Conservation (phyloP, 805 yeast genomes). For the Starmerella riodocensis region DNA sequence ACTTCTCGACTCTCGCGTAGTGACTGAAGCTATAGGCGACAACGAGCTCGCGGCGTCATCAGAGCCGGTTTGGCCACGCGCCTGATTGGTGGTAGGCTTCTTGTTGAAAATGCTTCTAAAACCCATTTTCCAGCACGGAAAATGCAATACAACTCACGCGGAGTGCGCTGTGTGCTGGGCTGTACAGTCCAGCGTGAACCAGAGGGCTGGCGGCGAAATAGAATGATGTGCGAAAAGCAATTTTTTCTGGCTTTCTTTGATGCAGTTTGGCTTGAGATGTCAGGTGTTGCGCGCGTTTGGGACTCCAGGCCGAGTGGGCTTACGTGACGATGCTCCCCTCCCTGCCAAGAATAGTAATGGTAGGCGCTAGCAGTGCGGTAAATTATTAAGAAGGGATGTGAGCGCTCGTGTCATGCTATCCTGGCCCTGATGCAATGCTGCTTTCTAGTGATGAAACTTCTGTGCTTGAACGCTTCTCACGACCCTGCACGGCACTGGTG, state of each 20-base stretch:
- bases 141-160: conserved; percentile 12
- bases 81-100: conserved; percentile 2
- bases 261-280: too few relatives aligned
- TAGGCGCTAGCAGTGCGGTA: too few relatives aligned
- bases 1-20: too few relatives aligned
- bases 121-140: conserved; percentile 10
- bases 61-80: not conserved
- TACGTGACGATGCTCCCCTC: conserved; percentile 1
- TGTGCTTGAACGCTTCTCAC: too few relatives aligned
- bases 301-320: not conserved
- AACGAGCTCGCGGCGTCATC: too few relatives aligned
- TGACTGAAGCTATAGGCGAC: too few relatives aligned
- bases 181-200: conserved; percentile 3
- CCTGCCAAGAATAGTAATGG: too few relatives aligned
- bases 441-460: too few relatives aligned
- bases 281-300: conserved; percentile 13
- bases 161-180: conserved; percentile 6
- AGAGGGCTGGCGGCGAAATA: conserved; percentile 2
- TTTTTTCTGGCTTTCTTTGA: conserved; percentile 1
- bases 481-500: too few relatives aligned
- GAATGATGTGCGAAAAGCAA: not conserved
- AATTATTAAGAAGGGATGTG: too few relatives aligned
- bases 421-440: too few relatives aligned
- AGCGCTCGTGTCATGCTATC: too few relatives aligned
- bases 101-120: conserved; percentile 12